Conservation (phyloP, 2,329 filamentous ascomycete genomes). For the Colletotrichum truncatum region DNA sequence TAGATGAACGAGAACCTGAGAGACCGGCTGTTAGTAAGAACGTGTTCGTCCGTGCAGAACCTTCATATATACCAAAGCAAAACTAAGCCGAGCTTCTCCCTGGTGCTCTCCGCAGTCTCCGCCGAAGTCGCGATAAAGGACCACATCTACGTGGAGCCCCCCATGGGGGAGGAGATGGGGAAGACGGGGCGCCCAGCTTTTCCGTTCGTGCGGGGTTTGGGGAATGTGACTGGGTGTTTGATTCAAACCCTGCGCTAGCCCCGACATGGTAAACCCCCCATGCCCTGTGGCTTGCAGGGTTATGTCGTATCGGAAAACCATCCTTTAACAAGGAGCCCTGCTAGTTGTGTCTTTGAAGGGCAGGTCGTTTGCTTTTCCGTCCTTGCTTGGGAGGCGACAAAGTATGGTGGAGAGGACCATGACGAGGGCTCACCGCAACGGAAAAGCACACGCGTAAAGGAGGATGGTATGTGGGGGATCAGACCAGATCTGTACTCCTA, state of each 20-base stretch:
- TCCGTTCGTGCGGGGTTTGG: conserved; percentile 26
- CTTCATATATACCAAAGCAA: conserved; percentile 6
- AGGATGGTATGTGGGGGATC: background rate
- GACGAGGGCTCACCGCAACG: conserved; percentile 1
- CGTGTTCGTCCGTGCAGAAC: background rate
- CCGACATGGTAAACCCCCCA: background rate
- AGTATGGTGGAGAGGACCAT: background rate
- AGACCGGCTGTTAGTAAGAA: background rate
- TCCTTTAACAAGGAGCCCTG: background rate
- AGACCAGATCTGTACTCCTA: background rate
- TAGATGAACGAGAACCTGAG: background rate
- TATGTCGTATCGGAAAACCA: conserved; percentile 15
- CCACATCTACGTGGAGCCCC: conserved; percentile 11
- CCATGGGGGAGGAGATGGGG: conserved; percentile 17
- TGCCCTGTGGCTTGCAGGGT: background rate
- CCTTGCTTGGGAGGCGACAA: background rate
- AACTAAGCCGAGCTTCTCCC: background rate
- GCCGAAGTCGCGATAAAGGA: conserved; percentile 11
- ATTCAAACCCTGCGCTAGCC: conserved; percentile 21
- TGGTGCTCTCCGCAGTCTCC: conserved; percentile 7
- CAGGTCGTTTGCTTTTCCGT: conserved; percentile 1
- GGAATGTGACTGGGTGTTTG: background rate
- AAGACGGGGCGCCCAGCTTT: conserved; percentile 25
- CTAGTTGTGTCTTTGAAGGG: background rate
- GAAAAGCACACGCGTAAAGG: conserved; percentile 5